phyloP scores from a whole-genome alignment of 495 filamentous ascomycete species.

The Xylaria longipes region DNA sequence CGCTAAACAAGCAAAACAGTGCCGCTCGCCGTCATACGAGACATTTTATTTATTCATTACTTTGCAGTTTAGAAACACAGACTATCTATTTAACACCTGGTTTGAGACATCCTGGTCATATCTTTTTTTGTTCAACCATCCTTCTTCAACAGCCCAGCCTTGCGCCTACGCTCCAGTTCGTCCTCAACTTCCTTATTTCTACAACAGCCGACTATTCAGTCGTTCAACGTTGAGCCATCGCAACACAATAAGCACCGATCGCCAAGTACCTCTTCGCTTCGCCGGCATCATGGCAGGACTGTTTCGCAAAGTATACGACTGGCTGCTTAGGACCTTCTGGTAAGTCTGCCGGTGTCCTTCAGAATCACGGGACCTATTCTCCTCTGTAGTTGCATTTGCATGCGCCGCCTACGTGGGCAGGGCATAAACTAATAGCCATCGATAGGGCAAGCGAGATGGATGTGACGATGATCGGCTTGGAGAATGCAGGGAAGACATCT shows the following conservation, averaged over 20 bases:
- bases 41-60: slow-evolving; percentile 52
- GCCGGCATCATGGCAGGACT: slow-evolving; percentile 74
- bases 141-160: slow-evolving; percentile 38
- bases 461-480: slow-evolving; percentile 98
- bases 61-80: slow-evolving; percentile 45
- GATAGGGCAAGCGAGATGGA: slow-evolving; percentile 98
- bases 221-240: slow-evolving; percentile 2
- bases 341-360: slow-evolving; percentile 59
- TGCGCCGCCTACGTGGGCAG: slow-evolving; percentile 32
- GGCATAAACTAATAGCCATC: slow-evolving; percentile 26
- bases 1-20: slow-evolving; percentile 39
- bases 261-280: slow-evolving; percentile 14
- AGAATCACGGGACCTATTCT: slow-evolving; percentile 27
- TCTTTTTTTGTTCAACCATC: slow-evolving; percentile 36
- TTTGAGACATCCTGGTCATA: slow-evolving; percentile 41
- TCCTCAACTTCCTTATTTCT: slow-evolving; percentile 9
- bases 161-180: slow-evolving; percentile 29
- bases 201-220: neutral
- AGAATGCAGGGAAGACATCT: slow-evolving; percentile 98
- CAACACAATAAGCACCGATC: slow-evolving; percentile 13
- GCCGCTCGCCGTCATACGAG: slow-evolving; percentile 51
- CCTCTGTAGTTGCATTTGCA: slow-evolving; percentile 31
- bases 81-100: slow-evolving; percentile 46
- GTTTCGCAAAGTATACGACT: slow-evolving; percentile 96
- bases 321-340: slow-evolving; percentile 97